Conservation (phyloP, 129 eudicot species). For the Arctium minus region DNA sequence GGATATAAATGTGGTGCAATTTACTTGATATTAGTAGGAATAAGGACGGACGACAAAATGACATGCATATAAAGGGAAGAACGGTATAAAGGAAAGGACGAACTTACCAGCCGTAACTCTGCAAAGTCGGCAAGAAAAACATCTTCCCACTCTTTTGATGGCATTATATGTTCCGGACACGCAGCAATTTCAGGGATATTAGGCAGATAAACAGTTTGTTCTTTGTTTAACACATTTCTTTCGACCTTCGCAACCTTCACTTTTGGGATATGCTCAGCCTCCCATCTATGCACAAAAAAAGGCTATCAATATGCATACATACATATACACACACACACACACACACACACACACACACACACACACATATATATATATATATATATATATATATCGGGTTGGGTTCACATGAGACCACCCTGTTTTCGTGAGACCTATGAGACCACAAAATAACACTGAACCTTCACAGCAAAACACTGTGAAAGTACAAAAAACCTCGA, state of each 20-base stretch:
- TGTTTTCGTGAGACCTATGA: too few species aligned
- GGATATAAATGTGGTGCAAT: background rate
- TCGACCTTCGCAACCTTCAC: constrained; percentile 66
- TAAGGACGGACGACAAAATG: background rate
- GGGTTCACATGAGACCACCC: too few species aligned
- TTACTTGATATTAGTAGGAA: background rate
- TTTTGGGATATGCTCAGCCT: constrained; percentile 67
- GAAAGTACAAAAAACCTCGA: too few species aligned
- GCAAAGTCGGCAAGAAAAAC: constrained; percentile 80
- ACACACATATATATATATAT: too few species aligned
- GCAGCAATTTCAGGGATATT: constrained; percentile 70
- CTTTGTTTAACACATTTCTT: constrained; percentile 45
- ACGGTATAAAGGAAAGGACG: background rate
- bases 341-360: too few species aligned
- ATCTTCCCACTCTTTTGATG: constrained; percentile 80
- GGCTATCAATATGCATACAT: background rate
- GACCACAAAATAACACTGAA: too few species aligned
- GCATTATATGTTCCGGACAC: constrained; percentile 76
- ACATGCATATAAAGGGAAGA: too few species aligned
- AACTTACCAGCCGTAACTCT: constrained; percentile 71
- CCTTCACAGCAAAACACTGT: too few species aligned
- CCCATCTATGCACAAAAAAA: constrained; percentile 60
- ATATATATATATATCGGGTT: too few species aligned
- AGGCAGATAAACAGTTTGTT: constrained; percentile 92
- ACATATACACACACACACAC: too few species aligned